Evolutionary conservation across 1,139 yeast species (phyloP).

Genomic region (Blastobotrys proliferans): DNA sequence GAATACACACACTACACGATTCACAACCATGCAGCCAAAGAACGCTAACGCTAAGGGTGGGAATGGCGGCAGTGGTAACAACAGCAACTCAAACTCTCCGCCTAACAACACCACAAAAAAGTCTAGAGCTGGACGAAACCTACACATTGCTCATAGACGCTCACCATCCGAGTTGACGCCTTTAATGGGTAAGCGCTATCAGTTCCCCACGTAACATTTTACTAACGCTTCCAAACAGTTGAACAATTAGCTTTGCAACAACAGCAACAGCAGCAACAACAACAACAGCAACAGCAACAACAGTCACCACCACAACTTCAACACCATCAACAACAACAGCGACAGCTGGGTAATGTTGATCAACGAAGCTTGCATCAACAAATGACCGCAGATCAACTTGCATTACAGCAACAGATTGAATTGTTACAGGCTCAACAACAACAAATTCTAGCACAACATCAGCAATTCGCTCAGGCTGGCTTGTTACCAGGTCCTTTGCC

Average conservation of each 20-base stretch:
- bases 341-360: no score
- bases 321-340: no score
- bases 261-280: conserved; percentile 90
- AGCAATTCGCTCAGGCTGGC: conserved; percentile 40
- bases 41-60: no score
- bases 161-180: conserved; percentile 95
- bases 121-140: conserved; percentile 26
- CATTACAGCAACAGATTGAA: conserved; percentile 88
- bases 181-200: conserved; percentile 59
- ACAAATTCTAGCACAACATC: conserved; percentile 69
- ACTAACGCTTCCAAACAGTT: conserved; percentile 34
- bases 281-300: conserved; percentile 69
- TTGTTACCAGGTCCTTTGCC: conserved; percentile 24
- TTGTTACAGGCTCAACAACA: conserved; percentile 89
- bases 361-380: no score
- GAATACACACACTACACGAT: no score
- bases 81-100: not conserved
- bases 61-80: not conserved
- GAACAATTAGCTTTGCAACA: conserved; percentile 91
- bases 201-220: not conserved
- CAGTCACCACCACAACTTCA: no score
- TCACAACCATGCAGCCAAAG: no score
- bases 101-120: conserved; percentile 14
- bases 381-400: no score
- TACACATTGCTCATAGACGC: conserved; percentile 91